Conservation (phyloP, 441 rosid genomes). For the Brassica balearica region DNA sequence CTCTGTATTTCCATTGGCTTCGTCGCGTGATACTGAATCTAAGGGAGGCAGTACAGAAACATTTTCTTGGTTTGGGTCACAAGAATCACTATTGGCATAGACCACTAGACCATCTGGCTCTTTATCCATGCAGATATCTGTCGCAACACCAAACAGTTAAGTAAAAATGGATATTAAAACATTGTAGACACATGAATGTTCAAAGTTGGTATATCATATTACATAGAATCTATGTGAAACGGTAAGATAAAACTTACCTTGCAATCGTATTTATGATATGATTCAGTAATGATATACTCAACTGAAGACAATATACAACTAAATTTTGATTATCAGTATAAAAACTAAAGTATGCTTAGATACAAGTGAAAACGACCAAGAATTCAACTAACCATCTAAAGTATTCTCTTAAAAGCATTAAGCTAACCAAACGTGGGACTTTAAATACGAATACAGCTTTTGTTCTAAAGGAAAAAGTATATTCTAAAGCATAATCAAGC, state of each 20-base stretch:
- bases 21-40: slow-evolving; percentile 56
- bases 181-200: neutral
- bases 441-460: slow-evolving; percentile 31
- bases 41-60: slow-evolving; percentile 49
- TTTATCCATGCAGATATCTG: slow-evolving; percentile 88
- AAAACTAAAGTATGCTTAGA: slow-evolving; percentile 34
- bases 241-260: slow-evolving; percentile 26
- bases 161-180: slow-evolving; percentile 14
- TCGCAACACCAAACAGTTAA: slow-evolving; percentile 62
- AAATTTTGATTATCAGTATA: slow-evolving; percentile 18
- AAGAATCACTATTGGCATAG: slow-evolving; percentile 55
- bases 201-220: slow-evolving; percentile 16
- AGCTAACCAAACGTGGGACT: slow-evolving; percentile 41
- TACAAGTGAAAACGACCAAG: slow-evolving; percentile 37
- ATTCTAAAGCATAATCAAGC: slow-evolving; percentile 28
- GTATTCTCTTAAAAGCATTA: slow-evolving; percentile 42
- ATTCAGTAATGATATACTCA: slow-evolving; percentile 26
- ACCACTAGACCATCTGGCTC: slow-evolving; percentile 69
- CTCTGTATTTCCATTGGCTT: slow-evolving; percentile 59
- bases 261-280: slow-evolving; percentile 28
- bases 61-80: slow-evolving; percentile 52
- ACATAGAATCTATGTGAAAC: neutral
- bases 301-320: slow-evolving; percentile 24
- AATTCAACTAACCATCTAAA: slow-evolving; percentile 45
- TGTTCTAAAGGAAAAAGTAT: slow-evolving; percentile 25